Evolutionary conservation across 306 rosid genomes (phyloP).

Genomic region (Begonia fuchsioides): DNA sequence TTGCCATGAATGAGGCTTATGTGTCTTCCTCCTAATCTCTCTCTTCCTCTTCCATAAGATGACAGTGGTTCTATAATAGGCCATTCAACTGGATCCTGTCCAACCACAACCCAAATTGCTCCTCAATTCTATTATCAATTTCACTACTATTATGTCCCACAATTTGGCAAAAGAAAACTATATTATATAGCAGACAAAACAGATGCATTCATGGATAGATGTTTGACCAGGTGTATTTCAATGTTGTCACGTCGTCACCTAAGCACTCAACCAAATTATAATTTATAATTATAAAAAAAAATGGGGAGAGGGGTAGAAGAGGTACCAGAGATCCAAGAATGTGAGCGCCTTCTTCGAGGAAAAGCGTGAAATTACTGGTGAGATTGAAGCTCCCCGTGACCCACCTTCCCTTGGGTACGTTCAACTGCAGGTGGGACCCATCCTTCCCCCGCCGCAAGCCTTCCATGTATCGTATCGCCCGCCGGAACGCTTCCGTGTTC

Average conservation of each 20-base stretch:
- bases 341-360: slow-evolving; percentile 50
- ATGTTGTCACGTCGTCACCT: too few species aligned
- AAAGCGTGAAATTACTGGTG: slow-evolving; percentile 85
- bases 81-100: slow-evolving; percentile 71
- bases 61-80: slow-evolving; percentile 81
- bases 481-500: slow-evolving; percentile 54
- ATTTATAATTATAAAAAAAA: not conserved
- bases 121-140: too few species aligned
- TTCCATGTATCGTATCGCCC: slow-evolving; percentile 48
- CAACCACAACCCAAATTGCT: not conserved
- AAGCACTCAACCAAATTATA: too few species aligned
- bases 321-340: slow-evolving; percentile 72
- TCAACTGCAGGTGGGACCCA: slow-evolving; percentile 49
- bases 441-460: slow-evolving; percentile 27
- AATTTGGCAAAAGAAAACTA: too few species aligned
- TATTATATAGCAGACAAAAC: too few species aligned
- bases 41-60: slow-evolving; percentile 95
- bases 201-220: too few species aligned
- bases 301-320: not conserved
- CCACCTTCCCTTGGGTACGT: slow-evolving; percentile 60
- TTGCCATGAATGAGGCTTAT: slow-evolving; percentile 90
- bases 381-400: slow-evolving; percentile 81
- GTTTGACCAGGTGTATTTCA: too few species aligned
- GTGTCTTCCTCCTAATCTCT: slow-evolving; percentile 88
- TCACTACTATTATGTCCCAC: too few species aligned